Evolutionary conservation across 2,329 filamentous ascomycete species (phyloP).

Genomic region (Trichoderma polysporum): DNA sequence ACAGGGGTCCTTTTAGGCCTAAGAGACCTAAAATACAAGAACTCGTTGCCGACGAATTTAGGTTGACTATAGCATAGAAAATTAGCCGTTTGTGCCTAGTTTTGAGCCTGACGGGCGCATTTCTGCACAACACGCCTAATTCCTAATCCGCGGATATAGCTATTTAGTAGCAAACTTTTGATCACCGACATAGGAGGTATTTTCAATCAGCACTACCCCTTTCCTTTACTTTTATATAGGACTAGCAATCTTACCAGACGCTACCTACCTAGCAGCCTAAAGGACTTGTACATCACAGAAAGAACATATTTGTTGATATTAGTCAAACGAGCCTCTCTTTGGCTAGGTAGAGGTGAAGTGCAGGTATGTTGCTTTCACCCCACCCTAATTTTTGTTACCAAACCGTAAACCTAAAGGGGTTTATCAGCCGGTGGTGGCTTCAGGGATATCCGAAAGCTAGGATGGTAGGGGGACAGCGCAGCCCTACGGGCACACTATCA

Average conservation of each 20-base stretch:
- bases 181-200: neutral
- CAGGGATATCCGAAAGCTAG: neutral
- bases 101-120: neutral
- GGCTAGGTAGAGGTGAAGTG: neutral
- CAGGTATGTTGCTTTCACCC: neutral
- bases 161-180: neutral
- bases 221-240: neutral
- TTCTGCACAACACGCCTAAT: neutral
- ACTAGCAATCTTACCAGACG: neutral
- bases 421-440: neutral
- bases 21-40: neutral
- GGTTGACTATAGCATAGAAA: neutral
- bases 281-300: neutral
- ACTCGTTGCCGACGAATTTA: too few species aligned
- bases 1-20: neutral
- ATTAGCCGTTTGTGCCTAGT: neutral
- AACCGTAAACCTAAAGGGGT: neutral
- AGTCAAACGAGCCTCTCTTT: neutral
- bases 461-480: neutral
- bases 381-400: neutral
- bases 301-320: neutral
- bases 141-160: neutral
- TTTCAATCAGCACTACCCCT: neutral
- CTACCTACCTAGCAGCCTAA: neutral
- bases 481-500: neutral